A percentile compares a stretch with the other conserved stretches of the same genome.
Conservation (phyloP, 2,329 filamentous ascomycete species). For the Botrytis porri region DNA sequence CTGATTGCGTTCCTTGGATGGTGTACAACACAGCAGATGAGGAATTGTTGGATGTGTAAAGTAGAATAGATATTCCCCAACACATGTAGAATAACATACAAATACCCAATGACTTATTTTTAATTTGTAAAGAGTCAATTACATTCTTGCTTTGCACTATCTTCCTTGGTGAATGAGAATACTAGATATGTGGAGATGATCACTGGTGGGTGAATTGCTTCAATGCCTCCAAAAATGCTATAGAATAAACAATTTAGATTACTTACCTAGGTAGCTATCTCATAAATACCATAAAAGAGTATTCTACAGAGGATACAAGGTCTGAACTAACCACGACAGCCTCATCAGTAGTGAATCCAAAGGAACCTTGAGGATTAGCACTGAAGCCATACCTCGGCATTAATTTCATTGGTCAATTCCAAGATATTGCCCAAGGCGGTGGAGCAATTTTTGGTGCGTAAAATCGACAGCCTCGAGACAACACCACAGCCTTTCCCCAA, state of each 20-base stretch:
- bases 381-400: background rate
- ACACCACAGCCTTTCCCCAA: background rate
- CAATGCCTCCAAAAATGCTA: background rate
- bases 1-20: constrained; percentile 25
- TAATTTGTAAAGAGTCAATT: background rate
- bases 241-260: background rate
- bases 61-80: background rate
- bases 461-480: background rate
- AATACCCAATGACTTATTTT: background rate
- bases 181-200: background rate
- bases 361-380: background rate
- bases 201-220: background rate
- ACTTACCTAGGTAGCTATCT: no score
- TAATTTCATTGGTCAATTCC: background rate
- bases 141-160: background rate
- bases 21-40: constrained; percentile 18
- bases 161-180: background rate
- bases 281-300: background rate
- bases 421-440: background rate
- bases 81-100: constrained; percentile 18
- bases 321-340: background rate
- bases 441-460: background rate
- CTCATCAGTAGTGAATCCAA: background rate
- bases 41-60: constrained; percentile 1
- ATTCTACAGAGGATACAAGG: background rate